Base-by-base conservation (phyloP, 352 stramenopile species). In the Peronospora destructor region DNA sequence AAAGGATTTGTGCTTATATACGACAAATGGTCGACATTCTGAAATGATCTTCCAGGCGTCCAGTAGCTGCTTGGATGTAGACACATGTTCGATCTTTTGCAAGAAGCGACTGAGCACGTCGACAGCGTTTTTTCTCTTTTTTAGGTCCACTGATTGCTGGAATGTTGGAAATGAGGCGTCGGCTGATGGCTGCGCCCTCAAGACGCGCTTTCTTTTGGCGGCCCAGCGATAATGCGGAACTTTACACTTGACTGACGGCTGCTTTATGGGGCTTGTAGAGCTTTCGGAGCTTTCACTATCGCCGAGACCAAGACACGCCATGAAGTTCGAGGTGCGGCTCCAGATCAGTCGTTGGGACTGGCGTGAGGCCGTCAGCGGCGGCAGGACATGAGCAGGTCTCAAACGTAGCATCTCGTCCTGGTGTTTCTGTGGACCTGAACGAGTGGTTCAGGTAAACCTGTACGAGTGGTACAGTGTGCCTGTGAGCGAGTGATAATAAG, bases 271-370 rank as follows among this genome's bases (percentile, higher is more conserved):
- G 7, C 0, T 17, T 17, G 39, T 3, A 23, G 33, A 19, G 5
- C 2, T 35, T 1, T 55, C 39, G n/a, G 19, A 2, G 30, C 7
- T 32, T 5, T 30, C 5, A 9, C 30, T 49, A 5, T 45, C 34
- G 0, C 61, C 57, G 3, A 64, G 35, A 4, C 68, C 58, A 13
- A 78, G 45, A 65, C 68, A 75, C n/a, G 62, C 58, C 21, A 78
- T 43, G 21, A 75, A 56, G 33, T 68, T 59, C 4, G 59, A 64
- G 4, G 55, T 52, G 23, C 43, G 57, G 17, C 56, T 61, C 68
- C 68, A 78, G 23, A 78, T 49, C 50, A 52, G 47, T 1, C 68
- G 65, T 26, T 61, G 56, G 34, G 64, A 53, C 21, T 54, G 53
- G 35, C 32, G 33, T 23, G n/a, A 30, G 14, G 43, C 42, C 36